A percentile compares a stretch with the other conserved stretches of the same genome.
Evolutionary conservation across 2,329 filamentous ascomycete genomes (phyloP).

Genomic region (Iodosphaeria phyllophila): DNA sequence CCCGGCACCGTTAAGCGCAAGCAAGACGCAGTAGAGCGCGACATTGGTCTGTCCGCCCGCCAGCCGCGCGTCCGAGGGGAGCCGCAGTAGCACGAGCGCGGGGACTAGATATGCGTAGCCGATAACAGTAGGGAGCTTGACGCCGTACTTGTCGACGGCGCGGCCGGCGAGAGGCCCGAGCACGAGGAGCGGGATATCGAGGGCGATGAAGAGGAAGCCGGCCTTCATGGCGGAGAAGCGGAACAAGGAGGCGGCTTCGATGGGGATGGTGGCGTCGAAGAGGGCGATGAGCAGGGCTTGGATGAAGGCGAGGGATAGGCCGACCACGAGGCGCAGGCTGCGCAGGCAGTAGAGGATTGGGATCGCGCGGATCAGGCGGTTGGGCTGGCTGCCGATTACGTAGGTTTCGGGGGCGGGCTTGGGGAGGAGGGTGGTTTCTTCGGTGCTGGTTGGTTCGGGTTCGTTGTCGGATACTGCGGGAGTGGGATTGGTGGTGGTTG

Average conservation of each 20-base stretch:
- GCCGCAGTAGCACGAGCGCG: slow-evolving; percentile 37
- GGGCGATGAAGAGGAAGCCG: slow-evolving; percentile 18
- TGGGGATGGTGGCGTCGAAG: slow-evolving; percentile 20
- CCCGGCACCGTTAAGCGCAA: slow-evolving; percentile 27
- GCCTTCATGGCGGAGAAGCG: slow-evolving; percentile 16
- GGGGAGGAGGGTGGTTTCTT: slow-evolving; percentile 19
- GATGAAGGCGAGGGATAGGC: slow-evolving; percentile 19
- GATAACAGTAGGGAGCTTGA: slow-evolving; percentile 13
- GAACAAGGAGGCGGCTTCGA: slow-evolving; percentile 17
- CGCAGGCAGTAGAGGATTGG: slow-evolving; percentile 26
- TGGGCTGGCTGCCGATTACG: slow-evolving; percentile 21
- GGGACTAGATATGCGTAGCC: slow-evolving; percentile 35
- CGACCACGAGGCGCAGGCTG: slow-evolving; percentile 19
- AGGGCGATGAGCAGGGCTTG: slow-evolving; percentile 20
- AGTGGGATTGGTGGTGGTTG: no score
- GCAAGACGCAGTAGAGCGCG: slow-evolving; percentile 9
- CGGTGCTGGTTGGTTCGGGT: slow-evolving; percentile 10
- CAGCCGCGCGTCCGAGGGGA: slow-evolving; percentile 27
- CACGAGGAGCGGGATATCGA: slow-evolving; percentile 16
- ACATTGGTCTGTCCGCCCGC: slow-evolving; percentile 5
- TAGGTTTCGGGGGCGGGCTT: slow-evolving; percentile 17
- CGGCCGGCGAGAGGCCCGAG: slow-evolving; percentile 16
- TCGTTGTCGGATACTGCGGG: slow-evolving; percentile 7
- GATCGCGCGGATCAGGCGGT: slow-evolving; percentile 18
- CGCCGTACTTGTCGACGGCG: slow-evolving; percentile 17